These are phyloP conservation scores for Alternaria arborescens DNA, from an alignment of 2,329 filamentous ascomycete genomes.

Conservation along the genomic window DNA sequence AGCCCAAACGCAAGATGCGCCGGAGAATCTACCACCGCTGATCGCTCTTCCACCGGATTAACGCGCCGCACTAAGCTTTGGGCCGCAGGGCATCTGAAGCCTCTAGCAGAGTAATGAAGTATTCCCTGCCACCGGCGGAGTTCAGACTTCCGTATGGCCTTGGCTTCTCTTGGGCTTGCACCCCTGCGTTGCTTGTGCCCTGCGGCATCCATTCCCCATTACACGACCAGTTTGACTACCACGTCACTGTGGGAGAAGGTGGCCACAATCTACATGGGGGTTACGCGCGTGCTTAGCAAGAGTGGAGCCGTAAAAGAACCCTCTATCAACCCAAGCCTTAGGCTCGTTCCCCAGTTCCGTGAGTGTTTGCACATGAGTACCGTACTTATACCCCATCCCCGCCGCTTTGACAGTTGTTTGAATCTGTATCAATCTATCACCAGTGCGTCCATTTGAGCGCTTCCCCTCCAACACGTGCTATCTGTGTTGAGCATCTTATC, in stretches of 20 bases:
- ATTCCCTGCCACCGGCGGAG: constrained; percentile 40
- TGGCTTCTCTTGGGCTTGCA: constrained; percentile 46
- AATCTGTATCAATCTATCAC: constrained; percentile 13
- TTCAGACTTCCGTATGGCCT: constrained; percentile 40
- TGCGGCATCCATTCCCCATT: constrained; percentile 39
- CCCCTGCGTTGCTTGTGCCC: constrained; percentile 50
- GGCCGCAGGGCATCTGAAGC: constrained; percentile 35
- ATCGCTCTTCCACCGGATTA: constrained; percentile 27
- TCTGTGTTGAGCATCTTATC: constrained; percentile 30
- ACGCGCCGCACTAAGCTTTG: constrained; percentile 27
- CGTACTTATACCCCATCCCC: constrained; percentile 32
- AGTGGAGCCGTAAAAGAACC: constrained; percentile 29
- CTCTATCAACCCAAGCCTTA: constrained; percentile 29
- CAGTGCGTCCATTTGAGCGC: constrained; percentile 27
- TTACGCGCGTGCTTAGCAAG: constrained; percentile 40
- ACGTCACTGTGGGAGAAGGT: constrained; percentile 44
- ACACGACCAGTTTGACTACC: constrained; percentile 44
- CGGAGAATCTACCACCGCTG: constrained; percentile 22
- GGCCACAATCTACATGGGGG: constrained; percentile 34
- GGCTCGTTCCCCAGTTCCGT: constrained; percentile 29
- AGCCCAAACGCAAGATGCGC: constrained; percentile 26
- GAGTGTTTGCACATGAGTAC: constrained; percentile 19
- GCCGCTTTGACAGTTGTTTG: constrained; percentile 19
- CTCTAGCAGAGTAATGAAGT: constrained; percentile 32
- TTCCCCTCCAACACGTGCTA: constrained; percentile 25